Evolutionary conservation across 768 basidiomycete genomes (phyloP).

Genomic region (Leccinum subtestaceum): DNA sequence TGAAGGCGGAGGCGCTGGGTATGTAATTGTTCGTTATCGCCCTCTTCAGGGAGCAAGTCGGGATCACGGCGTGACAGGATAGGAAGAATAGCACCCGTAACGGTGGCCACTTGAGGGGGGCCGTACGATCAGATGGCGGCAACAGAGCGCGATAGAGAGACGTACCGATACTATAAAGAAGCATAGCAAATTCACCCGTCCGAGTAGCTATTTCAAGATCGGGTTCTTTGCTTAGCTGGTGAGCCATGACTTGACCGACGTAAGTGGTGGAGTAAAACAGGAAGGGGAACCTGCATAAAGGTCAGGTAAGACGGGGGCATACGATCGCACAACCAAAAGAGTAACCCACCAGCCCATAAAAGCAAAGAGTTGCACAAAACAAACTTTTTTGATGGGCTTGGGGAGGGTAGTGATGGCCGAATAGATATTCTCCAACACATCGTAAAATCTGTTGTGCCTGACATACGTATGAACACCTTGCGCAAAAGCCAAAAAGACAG

Average conservation of each 20-base stretch:
- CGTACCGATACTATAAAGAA: constrained; percentile 84
- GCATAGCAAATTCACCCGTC: constrained; percentile 83
- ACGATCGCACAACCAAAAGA: neutral
- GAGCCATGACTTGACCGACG: constrained; percentile 91
- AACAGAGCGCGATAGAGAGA: neutral
- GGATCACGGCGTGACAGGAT: constrained; percentile 79
- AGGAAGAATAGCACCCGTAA: constrained; percentile 79
- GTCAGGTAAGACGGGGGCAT: constrained; percentile 9
- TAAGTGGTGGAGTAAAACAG: constrained; percentile 94
- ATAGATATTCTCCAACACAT: constrained; percentile 78
- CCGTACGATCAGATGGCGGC: neutral
- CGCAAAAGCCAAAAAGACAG: neutral
- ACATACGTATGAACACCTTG: neutral
- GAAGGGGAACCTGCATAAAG: constrained; percentile 77
- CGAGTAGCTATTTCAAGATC: constrained; percentile 81
- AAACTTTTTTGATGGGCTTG: constrained; percentile 81
- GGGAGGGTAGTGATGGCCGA: constrained; percentile 73
- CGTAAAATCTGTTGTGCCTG: constrained; percentile 53
- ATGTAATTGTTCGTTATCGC: constrained; percentile 71
- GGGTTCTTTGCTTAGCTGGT: constrained; percentile 69
- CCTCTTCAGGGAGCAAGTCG: constrained; percentile 68
- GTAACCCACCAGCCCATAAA: constrained; percentile 88
- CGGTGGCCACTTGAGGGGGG: constrained; percentile 65
- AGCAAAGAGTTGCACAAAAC: constrained; percentile 90
- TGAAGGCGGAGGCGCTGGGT: constrained; percentile 63